Conservation (phyloP, 2,329 filamentous ascomycete genomes). For the Fusarium begoniae region DNA sequence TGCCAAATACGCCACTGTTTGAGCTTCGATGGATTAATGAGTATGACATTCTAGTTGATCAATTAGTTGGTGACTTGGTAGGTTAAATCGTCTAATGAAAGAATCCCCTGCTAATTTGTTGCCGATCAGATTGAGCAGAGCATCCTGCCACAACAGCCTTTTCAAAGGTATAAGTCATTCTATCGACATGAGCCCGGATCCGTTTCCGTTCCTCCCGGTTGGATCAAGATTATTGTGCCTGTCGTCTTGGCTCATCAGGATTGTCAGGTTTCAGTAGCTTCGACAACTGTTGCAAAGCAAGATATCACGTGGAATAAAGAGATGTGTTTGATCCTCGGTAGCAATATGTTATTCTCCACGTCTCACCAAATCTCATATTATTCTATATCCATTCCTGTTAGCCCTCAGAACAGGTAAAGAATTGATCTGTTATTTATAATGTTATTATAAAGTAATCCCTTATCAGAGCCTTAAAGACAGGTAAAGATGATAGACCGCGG, state of each 20-base stretch:
- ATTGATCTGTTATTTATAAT: not conserved
- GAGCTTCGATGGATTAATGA: not conserved
- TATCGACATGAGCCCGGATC: not conserved
- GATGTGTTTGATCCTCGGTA: rapidly evolving
- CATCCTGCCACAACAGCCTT: not conserved
- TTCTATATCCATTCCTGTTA: not conserved
- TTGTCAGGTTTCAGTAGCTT: not conserved
- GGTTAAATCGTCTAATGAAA: rapidly evolving
- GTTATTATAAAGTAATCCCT: rapidly evolving
- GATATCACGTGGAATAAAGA: rapidly evolving
- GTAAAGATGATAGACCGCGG: rapidly evolving
- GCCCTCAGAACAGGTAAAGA: not conserved
- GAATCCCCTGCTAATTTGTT: not conserved
- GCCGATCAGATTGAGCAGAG: not conserved
- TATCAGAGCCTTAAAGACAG: not conserved
- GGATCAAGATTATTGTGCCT: not conserved
- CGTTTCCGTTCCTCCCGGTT: not conserved
- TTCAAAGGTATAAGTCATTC: not conserved
- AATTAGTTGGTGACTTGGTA: not conserved
- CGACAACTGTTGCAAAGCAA: not conserved
- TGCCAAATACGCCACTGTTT: not conserved
- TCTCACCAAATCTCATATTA: not conserved
- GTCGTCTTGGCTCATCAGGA: rapidly evolving
- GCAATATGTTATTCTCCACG: not conserved
- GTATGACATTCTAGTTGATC: not conserved